phyloP scores from a whole-genome alignment of 2,329 filamentous ascomycete genomes.

The Paecilomyces sp. region DNA sequence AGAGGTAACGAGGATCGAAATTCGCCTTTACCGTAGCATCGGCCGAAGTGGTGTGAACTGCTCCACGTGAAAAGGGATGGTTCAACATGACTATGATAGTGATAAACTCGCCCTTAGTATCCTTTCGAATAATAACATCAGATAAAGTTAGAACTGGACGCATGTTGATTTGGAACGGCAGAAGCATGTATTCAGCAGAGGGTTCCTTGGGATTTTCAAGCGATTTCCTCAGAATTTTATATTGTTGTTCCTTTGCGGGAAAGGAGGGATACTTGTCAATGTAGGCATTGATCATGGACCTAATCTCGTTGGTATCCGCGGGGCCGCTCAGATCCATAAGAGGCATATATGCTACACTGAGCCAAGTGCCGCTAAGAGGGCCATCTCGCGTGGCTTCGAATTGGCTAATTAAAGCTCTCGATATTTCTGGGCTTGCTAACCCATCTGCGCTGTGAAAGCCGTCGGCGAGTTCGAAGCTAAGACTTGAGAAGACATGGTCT shows the following conservation, averaged over 20 bases:
- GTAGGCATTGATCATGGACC: background rate
- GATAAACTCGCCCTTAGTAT: slow-evolving; percentile 2
- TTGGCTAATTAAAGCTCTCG: background rate
- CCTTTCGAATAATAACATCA: slow-evolving; percentile 1
- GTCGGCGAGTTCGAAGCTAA: background rate
- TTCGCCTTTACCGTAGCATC: background rate
- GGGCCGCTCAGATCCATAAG: background rate
- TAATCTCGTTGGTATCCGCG: background rate
- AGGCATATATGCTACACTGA: slow-evolving; percentile 3
- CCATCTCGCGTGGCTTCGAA: slow-evolving; percentile 1
- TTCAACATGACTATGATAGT: slow-evolving; percentile 4
- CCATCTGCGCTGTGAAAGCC: slow-evolving; percentile 1
- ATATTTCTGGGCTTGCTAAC: background rate
- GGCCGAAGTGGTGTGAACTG: slow-evolving; percentile 2
- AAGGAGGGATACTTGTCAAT: background rate
- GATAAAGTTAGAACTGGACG: background rate
- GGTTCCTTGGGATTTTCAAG: slow-evolving; percentile 2
- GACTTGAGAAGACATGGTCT: slow-evolving; percentile 25
- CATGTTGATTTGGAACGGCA: slow-evolving; percentile 3
- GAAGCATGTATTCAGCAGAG: slow-evolving; percentile 3
- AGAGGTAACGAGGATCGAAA: background rate
- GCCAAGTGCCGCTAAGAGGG: background rate
- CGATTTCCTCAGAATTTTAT: slow-evolving; percentile 1
- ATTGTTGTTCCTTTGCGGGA: background rate
- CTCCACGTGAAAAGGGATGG: slow-evolving; percentile 6